A percentile compares a stretch with the other conserved stretches of the same genome.
phyloP scores from a whole-genome alignment of 129 eudicot species.

The Arctium lappa region DNA sequence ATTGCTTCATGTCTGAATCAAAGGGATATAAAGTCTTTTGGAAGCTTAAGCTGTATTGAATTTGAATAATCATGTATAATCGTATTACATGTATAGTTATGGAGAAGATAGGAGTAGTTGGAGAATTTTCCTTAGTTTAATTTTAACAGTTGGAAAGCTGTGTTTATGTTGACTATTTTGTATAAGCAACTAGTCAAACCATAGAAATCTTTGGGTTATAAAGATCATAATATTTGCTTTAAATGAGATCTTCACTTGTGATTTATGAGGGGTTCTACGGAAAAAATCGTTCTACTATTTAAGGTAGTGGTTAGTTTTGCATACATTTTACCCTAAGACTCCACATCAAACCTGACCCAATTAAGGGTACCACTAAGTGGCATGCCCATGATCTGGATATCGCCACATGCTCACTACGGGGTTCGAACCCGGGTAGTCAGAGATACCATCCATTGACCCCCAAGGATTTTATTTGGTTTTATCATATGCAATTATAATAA shows the following conservation, averaged over 20 bases:
- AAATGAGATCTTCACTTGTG: background rate
- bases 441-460: too few species aligned
- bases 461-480: too few species aligned
- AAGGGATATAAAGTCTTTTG: conserved; percentile 10
- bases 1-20: conserved; percentile 19
- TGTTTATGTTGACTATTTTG: conserved; percentile 20
- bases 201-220: conserved; percentile 7
- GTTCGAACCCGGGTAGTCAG: too few species aligned
- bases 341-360: too few species aligned
- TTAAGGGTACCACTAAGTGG: too few species aligned
- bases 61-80: conserved; percentile 29
- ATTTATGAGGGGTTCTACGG: background rate
- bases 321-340: too few species aligned
- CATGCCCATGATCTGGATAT: too few species aligned
- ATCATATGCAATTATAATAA: too few species aligned
- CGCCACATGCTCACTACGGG: too few species aligned
- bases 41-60: conserved; percentile 18
- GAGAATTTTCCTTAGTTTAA: conserved; percentile 19
- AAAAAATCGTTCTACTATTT: too few species aligned
- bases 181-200: conserved; percentile 23
- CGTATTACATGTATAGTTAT: conserved; percentile 27
- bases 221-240: conserved; percentile 14
- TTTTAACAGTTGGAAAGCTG: background rate
- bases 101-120: conserved; percentile 33
- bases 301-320: too few species aligned